These are phyloP conservation scores for Musa balbisiana DNA, from an alignment of 202 grass and related monocot genomes.

Conservation along the genomic window DNA sequence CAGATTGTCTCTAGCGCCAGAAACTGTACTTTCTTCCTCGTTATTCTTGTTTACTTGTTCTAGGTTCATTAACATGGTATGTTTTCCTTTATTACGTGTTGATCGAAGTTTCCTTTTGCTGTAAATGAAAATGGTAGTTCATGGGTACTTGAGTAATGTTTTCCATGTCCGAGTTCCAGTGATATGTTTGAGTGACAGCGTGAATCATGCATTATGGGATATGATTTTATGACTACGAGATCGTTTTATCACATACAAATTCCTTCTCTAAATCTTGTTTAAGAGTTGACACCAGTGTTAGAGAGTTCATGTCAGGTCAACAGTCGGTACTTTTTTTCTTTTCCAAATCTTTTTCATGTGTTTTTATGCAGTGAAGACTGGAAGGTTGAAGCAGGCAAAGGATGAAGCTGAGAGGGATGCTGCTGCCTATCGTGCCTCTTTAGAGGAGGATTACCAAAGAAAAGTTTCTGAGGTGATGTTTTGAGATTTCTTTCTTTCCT, in stretches of 20 bases:
- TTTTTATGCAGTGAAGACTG: conserved; percentile 50
- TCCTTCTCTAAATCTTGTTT: neutral
- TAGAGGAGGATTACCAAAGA: conserved; percentile 70
- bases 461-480: conserved; percentile 62
- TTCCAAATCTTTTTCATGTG: no score
- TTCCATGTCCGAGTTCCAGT: no score
- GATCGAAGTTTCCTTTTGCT: neutral
- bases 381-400: conserved; percentile 76
- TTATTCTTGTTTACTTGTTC: neutral
- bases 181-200: no score
- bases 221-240: no score
- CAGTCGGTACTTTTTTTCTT: neutral
- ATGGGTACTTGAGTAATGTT: no score
- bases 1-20: conserved; percentile 59
- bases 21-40: conserved; percentile 35
- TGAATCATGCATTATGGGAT: no score
- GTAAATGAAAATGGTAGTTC: neutral
- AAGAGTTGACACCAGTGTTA: neutral
- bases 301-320: neutral
- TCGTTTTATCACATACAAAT: no score
- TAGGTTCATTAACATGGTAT: neutral
- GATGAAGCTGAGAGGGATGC: conserved; percentile 81
- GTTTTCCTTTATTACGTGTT: neutral
- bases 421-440: conserved; percentile 58
- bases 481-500: conserved; percentile 5